Percentiles rank a stretch among this genome's conserved stretches.
Conservation (phyloP, 305 asterid genomes). For the Solanum aculeatissimum region DNA sequence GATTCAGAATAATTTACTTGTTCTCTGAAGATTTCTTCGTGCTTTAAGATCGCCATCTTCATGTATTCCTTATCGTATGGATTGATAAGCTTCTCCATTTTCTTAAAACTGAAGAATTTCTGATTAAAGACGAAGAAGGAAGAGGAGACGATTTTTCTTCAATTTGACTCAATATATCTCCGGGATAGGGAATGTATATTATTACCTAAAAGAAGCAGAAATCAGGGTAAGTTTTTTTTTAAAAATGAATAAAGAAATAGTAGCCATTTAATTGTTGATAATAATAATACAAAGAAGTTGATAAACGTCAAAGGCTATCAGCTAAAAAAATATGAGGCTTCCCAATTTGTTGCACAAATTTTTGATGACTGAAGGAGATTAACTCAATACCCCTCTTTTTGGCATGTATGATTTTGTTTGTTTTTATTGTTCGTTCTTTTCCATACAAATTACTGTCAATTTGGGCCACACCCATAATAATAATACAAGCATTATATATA, state of each 20-base stretch:
- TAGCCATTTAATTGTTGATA: neutral
- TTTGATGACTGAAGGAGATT: neutral
- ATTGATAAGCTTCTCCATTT: constrained; percentile 59
- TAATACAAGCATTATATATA: neutral
- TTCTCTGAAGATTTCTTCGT: constrained; percentile 80
- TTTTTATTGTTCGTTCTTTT: neutral
- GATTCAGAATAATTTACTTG: constrained; percentile 34
- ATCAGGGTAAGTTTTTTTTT: neutral
- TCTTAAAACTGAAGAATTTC: neutral
- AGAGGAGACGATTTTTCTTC: neutral
- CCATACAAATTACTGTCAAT: neutral
- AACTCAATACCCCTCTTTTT: neutral
- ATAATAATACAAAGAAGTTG: neutral
- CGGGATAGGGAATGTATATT: neutral
- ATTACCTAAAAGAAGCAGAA: neutral
- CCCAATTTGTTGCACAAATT: neutral
- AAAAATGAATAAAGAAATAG: neutral
- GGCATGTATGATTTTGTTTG: neutral
- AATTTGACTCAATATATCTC: neutral
- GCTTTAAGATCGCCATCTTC: constrained; percentile 86
- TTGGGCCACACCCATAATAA: neutral
- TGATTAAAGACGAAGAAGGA: neutral
- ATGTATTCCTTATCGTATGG: constrained; percentile 58
- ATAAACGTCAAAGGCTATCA: neutral
- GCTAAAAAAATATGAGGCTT: neutral